phyloP scores from a whole-genome alignment of 495 filamentous ascomycete genomes.

The Lophiotrema nucula region DNA sequence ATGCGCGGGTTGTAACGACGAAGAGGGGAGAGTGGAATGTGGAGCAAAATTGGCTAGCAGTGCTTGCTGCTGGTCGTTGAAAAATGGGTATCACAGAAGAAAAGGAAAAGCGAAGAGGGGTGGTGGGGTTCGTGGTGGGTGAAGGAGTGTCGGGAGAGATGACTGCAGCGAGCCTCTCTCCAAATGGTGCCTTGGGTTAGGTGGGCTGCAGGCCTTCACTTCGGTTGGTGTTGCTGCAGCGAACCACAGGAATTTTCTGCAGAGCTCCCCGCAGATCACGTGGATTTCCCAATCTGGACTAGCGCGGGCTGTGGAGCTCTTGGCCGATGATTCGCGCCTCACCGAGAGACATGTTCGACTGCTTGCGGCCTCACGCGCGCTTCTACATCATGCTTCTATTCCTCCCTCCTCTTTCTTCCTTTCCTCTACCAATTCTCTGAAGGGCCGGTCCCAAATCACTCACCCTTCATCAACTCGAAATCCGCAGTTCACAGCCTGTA shows the following conservation, averaged over 20 bases:
- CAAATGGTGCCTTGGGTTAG: neutral
- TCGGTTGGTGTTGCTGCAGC: slow-evolving; percentile 3
- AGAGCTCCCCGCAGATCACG: neutral
- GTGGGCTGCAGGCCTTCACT: too few species aligned
- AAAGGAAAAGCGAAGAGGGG: slow-evolving; percentile 48
- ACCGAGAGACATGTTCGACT: neutral
- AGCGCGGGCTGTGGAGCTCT: neutral
- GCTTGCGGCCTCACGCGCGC: neutral
- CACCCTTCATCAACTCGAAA: too few species aligned
- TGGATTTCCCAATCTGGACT: neutral
- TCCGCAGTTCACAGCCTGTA: neutral
- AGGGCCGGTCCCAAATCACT: too few species aligned
- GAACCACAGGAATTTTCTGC: too few species aligned
- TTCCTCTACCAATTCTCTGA: neutral
- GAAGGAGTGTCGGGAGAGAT: slow-evolving; percentile 30
- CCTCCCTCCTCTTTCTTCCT: neutral
- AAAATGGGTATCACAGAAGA: slow-evolving; percentile 54
- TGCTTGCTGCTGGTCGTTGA: slow-evolving; percentile 57
- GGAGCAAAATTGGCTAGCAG: slow-evolving; percentile 46
- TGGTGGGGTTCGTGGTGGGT: slow-evolving; percentile 47
- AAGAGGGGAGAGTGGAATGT: slow-evolving; percentile 13
- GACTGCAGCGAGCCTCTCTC: slow-evolving; percentile 29
- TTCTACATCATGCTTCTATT: slow-evolving; percentile 4
- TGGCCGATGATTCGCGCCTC: neutral
- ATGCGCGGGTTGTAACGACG: slow-evolving; percentile 35